Evolutionary conservation across 495 filamentous ascomycete genomes (phyloP), one percentile per base, ranked within the genome.

Genomic region (Hyaloscypha variabilis): DNA sequence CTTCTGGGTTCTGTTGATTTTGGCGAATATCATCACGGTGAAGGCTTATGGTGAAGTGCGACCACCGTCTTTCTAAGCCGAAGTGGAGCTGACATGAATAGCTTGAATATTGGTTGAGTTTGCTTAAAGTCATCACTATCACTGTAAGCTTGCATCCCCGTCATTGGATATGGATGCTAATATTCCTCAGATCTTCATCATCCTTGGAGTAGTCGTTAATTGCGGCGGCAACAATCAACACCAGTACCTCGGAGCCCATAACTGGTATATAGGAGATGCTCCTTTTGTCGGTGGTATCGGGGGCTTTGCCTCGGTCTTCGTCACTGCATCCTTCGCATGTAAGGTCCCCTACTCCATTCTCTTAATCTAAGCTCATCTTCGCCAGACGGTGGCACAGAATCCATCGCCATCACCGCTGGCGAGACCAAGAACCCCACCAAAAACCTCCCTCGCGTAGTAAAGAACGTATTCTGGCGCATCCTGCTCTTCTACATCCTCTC

Each of bases 401-500:
- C 80, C 21, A 84, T 86, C 63, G 83, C 83, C 50, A 80, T 85
- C 53, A 84, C 83, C 1, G 83, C 83, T 2, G 83, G 83, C 8
- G 83, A 97, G 74, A 90, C 92, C 64, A 84, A 85, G 34, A 91
- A 91, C 63, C 93, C 93, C 1, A 83, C 88, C 52, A 87, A 85
- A 69, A 91, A 91, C 64, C 87, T 97, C 60, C 92, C 92, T 59
- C 82, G 84, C 61, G 93, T 92, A 3, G 88, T 89, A 8, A 88
- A 78, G 31, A 81, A 77, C 63, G 83, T 83, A 2, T 87, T 85
- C 71, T 88, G 85, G 82, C 74, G 82, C 25, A 80, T 93, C 69
- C 78, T 91, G 57, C 84, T 96, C 79, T 96, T 97, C 81, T 96
- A 96, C 76, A 77, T 88, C 60, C 70, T 88, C 58, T 84, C 82